Evolutionary conservation across 257 asterid species (phyloP), one percentile per base, ranked within the genome.

Genomic region (Capsicum pubescens): DNA sequence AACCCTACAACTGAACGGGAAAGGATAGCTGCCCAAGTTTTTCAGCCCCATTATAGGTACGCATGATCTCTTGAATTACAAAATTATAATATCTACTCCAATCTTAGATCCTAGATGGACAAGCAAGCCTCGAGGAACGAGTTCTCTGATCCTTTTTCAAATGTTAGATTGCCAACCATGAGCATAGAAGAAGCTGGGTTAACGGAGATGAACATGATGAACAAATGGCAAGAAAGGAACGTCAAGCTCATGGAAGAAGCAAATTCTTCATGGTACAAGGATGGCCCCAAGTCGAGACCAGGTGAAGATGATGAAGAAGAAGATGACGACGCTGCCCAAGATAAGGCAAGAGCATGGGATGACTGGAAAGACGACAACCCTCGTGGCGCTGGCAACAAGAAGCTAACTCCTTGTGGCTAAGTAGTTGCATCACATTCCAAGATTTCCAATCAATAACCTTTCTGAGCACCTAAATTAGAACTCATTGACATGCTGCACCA

Each of bases 311-410:
- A 92, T 0, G 98, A 93, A 1, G 97, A 90, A 0, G 93, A 91
- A 0, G 95, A 94, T 50, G 97, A 93, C 44, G 98, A 93, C 84
- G 98, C 93, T 59, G 98, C 99, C 56, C 93, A 90, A 88, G 98
- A 92, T 0, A 92, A 92, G 92, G 99, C 97, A 10, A 92, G 98
- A 87, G 97, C 97, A 0, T 95, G 97, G 99, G 99, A 93, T 64
- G 99, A 96, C 90, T 96, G 99, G 99, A 96, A 96, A 88, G 99
- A 96, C 26, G 99, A 96, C 80, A 96, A 94, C 85, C 98, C 98
- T 76, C 98, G 98, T 39, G 99, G 99, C 36, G 97, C 97, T 10
- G 99, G 99, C 81, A 96, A 96, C 82, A 96, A 89, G 93, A 96
- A 96, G 89, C 99, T 96, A 83, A 96, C 99, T 46, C 99, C 99